phyloP scores from a whole-genome alignment of 1,139 yeast species.

The Debaryomyces nepalensis region DNA sequence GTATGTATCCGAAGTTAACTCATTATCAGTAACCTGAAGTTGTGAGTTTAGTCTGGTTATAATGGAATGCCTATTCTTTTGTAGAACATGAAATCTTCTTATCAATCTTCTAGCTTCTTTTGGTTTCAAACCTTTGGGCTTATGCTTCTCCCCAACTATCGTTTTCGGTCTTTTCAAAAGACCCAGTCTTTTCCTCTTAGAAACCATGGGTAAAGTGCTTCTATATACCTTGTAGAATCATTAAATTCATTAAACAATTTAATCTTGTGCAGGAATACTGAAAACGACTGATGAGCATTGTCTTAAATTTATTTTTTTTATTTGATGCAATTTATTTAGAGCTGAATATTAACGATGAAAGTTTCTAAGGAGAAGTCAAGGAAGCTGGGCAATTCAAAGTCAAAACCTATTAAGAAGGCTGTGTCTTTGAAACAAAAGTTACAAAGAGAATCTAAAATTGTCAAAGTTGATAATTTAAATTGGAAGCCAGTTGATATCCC shows the following conservation, averaged over 20 bases:
- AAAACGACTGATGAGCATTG: slow-evolving; percentile 6
- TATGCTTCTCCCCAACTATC: slow-evolving; percentile 33
- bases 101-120: slow-evolving; percentile 68
- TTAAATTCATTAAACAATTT: neutral
- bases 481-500: slow-evolving; percentile 90
- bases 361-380: slow-evolving; percentile 15
- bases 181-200: slow-evolving; percentile 22
- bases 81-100: slow-evolving; percentile 66
- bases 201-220: slow-evolving; percentile 14
- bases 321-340: neutral
- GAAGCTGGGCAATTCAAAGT: slow-evolving; percentile 11
- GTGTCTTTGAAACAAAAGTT: slow-evolving; percentile 40
- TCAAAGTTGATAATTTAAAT: slow-evolving; percentile 54
- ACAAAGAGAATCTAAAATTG: slow-evolving; percentile 43
- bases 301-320: neutral
- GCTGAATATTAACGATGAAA: neutral
- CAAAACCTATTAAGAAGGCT: slow-evolving; percentile 20
- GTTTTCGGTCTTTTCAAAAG: slow-evolving; percentile 30
- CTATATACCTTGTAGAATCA: neutral
- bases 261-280: neutral
- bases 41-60: slow-evolving; percentile 26
- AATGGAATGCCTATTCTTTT: slow-evolving; percentile 52
- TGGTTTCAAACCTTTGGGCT: slow-evolving; percentile 58
- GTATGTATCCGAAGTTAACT: slow-evolving; percentile 33
- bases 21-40: slow-evolving; percentile 19